Conservation (phyloP, 129 eudicot genomes). For the Centaurea solstitialis region DNA sequence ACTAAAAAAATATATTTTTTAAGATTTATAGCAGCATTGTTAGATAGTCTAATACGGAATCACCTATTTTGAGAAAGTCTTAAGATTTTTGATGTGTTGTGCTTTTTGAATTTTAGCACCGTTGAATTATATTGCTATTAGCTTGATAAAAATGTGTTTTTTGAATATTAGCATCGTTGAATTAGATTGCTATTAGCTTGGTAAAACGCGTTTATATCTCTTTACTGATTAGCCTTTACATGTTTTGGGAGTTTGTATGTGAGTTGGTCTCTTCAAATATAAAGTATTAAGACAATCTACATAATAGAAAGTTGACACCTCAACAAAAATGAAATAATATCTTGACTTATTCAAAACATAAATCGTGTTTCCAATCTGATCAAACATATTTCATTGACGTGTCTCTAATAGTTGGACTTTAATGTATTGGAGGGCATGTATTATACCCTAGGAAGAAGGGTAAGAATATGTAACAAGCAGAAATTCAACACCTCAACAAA, state of each 20-base stretch:
- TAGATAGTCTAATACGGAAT: neutral
- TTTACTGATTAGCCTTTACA: neutral
- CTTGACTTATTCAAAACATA: neutral
- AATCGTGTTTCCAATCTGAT: neutral
- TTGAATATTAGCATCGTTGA: no score
- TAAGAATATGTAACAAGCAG: neutral
- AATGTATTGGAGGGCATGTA: neutral
- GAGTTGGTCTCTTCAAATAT: conserved; percentile 8
- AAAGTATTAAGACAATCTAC: neutral
- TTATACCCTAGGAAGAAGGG: no score
- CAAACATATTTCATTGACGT: neutral
- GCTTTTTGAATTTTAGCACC: neutral
- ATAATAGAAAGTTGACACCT: conserved; percentile 14
- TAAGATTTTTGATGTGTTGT: neutral
- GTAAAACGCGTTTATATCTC: neutral
- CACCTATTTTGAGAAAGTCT: neutral
- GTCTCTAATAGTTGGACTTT: neutral
- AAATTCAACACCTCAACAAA: neutral
- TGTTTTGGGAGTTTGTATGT: neutral
- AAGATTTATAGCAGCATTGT: neutral
- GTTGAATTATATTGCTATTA: neutral
- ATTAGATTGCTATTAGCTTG: no score
- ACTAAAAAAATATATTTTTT: neutral
- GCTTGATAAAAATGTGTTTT: neutral
- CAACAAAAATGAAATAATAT: neutral